Evolutionary conservation across 352 stramenopile genomes (phyloP), one percentile per base, ranked within the genome.

Genomic region (Phytophthora macrochlamydospora): DNA sequence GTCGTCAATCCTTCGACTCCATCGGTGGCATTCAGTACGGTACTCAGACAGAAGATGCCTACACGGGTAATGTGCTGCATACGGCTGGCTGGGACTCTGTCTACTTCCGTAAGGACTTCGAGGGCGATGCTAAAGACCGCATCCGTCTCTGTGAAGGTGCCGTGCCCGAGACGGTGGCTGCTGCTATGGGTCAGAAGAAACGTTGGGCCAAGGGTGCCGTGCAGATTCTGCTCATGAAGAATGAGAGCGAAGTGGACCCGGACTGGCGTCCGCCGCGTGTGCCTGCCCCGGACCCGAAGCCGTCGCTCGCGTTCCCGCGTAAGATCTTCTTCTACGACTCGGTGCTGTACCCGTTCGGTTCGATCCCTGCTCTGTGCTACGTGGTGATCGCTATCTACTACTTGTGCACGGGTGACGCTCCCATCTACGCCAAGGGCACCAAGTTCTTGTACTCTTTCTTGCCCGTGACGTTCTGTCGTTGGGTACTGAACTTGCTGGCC

Each of bases 301-400:
- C 87, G 50, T 84, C 74, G 56, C 79, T 95, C 32, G 43, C 75
- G 51, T 95, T 96, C 76, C 80, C 85, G 43, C 89, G 89, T 51
- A 93, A 95, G 70, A 91, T 96, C 80, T 96, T 96, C 71, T 96
- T 94, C 76, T 93, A 90, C 76, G 84, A 96, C 70, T 94, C 84
- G 46, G 84, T 93, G 73, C 72, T 96, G 50, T 96, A 96, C 71
- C 89, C 89, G 57, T 93, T 96, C 72, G 89, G 89, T 51, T 95
- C 87, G 44, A 89, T 96, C 49, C 85, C 89, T 33, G 89, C 89
- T 1, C 48, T 96, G 64, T 95, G 79, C 76, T 96, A 94, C 75
- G 83, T 95, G 66, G 60, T 74, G 7, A 93, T 96, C 51, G 81
- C 89, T 42, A 76, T 94, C 24, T 95, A 93, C 85, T 96, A 94